phyloP scores from a whole-genome alignment of 805 yeast species.

The Starmerella apis region DNA sequence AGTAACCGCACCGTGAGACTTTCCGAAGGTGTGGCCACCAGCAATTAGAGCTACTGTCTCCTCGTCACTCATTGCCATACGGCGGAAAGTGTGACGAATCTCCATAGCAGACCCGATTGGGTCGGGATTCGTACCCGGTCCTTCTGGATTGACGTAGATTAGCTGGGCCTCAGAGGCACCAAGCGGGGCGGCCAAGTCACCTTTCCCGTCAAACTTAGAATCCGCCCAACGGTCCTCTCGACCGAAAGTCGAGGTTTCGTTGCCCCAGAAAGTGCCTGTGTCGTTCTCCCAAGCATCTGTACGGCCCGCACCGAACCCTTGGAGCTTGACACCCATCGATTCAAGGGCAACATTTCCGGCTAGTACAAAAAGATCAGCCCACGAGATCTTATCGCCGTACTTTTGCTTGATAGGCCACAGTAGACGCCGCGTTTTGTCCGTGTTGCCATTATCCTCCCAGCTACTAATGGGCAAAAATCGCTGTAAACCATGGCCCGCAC shows the following conservation, averaged over 20 bases:
- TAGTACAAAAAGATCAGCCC: conserved; percentile 22
- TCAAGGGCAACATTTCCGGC: conserved; percentile 23
- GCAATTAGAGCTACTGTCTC: conserved; percentile 23
- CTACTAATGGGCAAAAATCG: conserved; percentile 20
- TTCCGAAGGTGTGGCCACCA: conserved; percentile 23
- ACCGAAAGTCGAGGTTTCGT: conserved; percentile 11
- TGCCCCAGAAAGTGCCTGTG: conserved; percentile 15
- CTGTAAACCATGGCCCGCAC: conserved; percentile 20
- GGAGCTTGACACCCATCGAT: conserved; percentile 19
- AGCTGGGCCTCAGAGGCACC: conserved; percentile 16
- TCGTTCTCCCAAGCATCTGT: conserved; percentile 20
- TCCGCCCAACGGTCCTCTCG: conserved; percentile 18
- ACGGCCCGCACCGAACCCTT: conserved; percentile 22
- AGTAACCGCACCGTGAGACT: conserved; percentile 21
- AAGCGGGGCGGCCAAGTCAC: conserved; percentile 18
- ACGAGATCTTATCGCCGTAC: conserved; percentile 21
- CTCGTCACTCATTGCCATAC: conserved; percentile 23
- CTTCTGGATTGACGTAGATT: conserved; percentile 24
- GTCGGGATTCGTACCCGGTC: conserved; percentile 20
- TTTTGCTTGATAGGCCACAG: conserved; percentile 23
- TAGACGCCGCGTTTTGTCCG: conserved; percentile 22
- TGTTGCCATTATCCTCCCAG: conserved; percentile 22
- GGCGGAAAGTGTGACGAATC: conserved; percentile 20
- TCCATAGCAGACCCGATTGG: conserved; percentile 19
- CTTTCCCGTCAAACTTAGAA: conserved; percentile 3